These are phyloP conservation scores for Furcasterigmium sp. DNA, from an alignment of 2,329 filamentous ascomycete species.

Conservation along the genomic window DNA sequence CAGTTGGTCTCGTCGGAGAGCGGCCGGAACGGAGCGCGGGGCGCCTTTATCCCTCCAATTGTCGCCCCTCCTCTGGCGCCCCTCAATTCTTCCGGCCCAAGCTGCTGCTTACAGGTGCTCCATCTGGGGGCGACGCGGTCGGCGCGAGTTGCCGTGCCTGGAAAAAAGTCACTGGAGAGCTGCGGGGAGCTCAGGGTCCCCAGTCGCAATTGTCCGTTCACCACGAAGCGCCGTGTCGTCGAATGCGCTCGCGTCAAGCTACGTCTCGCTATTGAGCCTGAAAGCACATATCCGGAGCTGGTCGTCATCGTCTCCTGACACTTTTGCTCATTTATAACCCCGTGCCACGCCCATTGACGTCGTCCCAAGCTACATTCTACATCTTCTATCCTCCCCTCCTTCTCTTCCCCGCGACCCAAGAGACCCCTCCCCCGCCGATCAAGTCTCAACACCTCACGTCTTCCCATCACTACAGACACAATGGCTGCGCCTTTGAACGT, in stretches of 20 bases:
- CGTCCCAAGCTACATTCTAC: neutral
- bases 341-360: neutral
- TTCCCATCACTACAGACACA: neutral
- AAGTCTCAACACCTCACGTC: neutral
- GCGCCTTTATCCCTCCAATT: constrained; percentile 15
- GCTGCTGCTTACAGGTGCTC: constrained; percentile 1
- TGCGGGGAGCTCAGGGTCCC: no score
- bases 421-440: neutral
- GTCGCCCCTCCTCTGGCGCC: constrained; percentile 19
- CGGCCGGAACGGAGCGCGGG: constrained; percentile 7
- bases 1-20: neutral
- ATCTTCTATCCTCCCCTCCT: neutral
- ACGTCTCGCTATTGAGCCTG: neutral
- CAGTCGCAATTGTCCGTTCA: neutral
- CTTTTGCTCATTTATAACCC: constrained; percentile 1
- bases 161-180: no score
- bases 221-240: neutral
- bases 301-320: neutral
- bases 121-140: neutral
- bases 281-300: neutral
- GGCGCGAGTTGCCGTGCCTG: neutral
- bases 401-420: neutral
- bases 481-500: constrained; percentile 52
- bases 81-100: constrained; percentile 31
- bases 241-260: neutral